These are phyloP conservation scores for Penicillium malachiteum DNA, from an alignment of 495 filamentous ascomycete species.

Conservation along the genomic window DNA sequence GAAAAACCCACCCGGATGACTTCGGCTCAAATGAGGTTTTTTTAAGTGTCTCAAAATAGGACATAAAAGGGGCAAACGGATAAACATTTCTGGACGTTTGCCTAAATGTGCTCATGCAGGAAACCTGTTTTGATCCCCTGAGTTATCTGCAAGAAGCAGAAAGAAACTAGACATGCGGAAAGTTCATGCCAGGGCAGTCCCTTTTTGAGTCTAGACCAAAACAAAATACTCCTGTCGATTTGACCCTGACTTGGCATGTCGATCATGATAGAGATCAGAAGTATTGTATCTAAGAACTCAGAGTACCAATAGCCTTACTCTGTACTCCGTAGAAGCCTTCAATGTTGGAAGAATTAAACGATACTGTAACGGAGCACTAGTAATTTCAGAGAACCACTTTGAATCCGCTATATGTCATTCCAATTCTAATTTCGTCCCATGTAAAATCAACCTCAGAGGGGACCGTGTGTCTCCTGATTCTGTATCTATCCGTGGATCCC, in stretches of 20 bases:
- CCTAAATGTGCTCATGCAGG: background rate
- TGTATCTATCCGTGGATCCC: constrained; percentile 5
- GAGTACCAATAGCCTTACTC: background rate
- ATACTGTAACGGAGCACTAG: background rate
- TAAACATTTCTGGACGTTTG: background rate
- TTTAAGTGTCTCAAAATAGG: too few relatives aligned
- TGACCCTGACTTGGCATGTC: background rate
- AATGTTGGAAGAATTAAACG: background rate
- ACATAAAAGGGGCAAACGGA: background rate
- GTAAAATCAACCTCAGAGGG: background rate
- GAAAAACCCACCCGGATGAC: too few relatives aligned
- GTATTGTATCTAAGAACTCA: too few relatives aligned
- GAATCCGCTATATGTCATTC: too few relatives aligned
- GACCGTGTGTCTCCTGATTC: background rate
- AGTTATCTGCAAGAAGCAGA: background rate
- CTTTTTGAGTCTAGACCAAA: background rate
- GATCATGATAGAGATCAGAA: background rate
- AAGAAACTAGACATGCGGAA: background rate
- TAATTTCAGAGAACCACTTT: too few relatives aligned
- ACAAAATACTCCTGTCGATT: too few relatives aligned
- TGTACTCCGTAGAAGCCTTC: too few relatives aligned
- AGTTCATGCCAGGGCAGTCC: background rate
- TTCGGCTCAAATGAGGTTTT: background rate
- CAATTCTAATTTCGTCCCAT: too few relatives aligned
- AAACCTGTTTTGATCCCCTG: background rate